Percentiles rank a stretch among this genome's conserved stretches.
Evolutionary conservation across 805 yeast species (phyloP).

Genomic region (Pichia exigua): DNA sequence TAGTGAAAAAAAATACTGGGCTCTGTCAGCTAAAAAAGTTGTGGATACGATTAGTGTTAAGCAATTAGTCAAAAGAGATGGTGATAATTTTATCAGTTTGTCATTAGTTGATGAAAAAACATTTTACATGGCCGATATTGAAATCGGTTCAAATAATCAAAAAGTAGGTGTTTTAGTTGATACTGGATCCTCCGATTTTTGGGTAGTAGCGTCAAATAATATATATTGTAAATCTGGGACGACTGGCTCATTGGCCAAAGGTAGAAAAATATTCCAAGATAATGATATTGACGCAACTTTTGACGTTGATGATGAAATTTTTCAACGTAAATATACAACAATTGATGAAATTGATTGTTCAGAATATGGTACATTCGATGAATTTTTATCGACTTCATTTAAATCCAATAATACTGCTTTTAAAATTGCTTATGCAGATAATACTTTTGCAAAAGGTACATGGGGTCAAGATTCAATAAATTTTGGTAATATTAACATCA

Average conservation of each 20-base stretch:
- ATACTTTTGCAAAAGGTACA: slow-evolving; percentile 38
- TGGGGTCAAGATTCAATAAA: slow-evolving; percentile 59
- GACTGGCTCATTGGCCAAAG: slow-evolving; percentile 7
- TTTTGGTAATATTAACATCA: slow-evolving; percentile 41
- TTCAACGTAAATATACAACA: not conserved
- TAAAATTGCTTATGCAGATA: slow-evolving; percentile 41
- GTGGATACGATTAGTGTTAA: slow-evolving; percentile 7
- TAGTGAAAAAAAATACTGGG: slow-evolving; percentile 10
- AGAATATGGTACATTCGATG: slow-evolving; percentile 41
- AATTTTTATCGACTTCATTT: slow-evolving; percentile 33
- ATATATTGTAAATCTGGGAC: slow-evolving; percentile 33
- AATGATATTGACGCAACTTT: not conserved
- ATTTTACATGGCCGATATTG: slow-evolving; percentile 38
- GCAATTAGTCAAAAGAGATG: slow-evolving; percentile 19
- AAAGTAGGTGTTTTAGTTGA: slow-evolving; percentile 51
- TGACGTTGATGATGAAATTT: not conserved
- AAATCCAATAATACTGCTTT: slow-evolving; percentile 34
- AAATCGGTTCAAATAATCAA: slow-evolving; percentile 53
- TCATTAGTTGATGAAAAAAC: slow-evolving; percentile 31
- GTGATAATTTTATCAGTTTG: slow-evolving; percentile 24
- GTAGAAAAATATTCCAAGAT: not conserved
- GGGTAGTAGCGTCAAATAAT: slow-evolving; percentile 48
- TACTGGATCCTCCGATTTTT: slow-evolving; percentile 70
- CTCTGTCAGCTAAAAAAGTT: slow-evolving; percentile 16
- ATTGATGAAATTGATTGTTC: slow-evolving; percentile 31